Conservation (phyloP, 805 yeast species). For the Geotrichum ghanense region DNA sequence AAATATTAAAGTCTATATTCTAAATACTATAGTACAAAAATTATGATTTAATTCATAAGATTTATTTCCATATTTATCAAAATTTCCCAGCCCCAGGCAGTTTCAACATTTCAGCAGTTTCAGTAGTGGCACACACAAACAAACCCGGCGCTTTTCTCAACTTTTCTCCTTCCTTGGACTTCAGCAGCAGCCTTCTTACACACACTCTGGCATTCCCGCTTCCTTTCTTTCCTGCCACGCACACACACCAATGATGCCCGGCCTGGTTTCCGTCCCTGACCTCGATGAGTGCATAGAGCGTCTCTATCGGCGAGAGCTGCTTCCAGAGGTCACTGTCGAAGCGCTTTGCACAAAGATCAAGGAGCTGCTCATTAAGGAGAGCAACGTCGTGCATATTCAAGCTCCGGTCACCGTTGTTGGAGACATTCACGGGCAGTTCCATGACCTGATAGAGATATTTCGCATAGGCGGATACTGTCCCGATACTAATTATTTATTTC, state of each 20-base stretch:
- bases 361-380: constrained; percentile 65
- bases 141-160: too few relatives aligned
- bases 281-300: constrained; percentile 63
- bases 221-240: background rate
- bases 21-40: too few relatives aligned
- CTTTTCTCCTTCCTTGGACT: background rate
- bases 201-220: background rate
- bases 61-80: too few relatives aligned
- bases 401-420: constrained; percentile 95
- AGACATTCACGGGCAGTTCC: constrained; percentile 95
- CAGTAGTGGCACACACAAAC: too few relatives aligned
- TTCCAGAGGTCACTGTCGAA: constrained; percentile 59
- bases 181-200: background rate
- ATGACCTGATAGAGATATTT: constrained; percentile 85
- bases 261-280: constrained; percentile 26
- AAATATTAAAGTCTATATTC: too few relatives aligned
- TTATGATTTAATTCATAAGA: too few relatives aligned
- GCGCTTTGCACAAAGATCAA: constrained; percentile 74
- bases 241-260: constrained; percentile 11
- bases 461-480: constrained; percentile 91
- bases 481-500: constrained; percentile 79
- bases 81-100: too few relatives aligned
- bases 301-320: constrained; percentile 48
- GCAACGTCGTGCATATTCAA: constrained; percentile 73
- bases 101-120: too few relatives aligned